Conservation (phyloP, 2,329 filamentous ascomycete genomes). For the Diaporthe sp. region DNA sequence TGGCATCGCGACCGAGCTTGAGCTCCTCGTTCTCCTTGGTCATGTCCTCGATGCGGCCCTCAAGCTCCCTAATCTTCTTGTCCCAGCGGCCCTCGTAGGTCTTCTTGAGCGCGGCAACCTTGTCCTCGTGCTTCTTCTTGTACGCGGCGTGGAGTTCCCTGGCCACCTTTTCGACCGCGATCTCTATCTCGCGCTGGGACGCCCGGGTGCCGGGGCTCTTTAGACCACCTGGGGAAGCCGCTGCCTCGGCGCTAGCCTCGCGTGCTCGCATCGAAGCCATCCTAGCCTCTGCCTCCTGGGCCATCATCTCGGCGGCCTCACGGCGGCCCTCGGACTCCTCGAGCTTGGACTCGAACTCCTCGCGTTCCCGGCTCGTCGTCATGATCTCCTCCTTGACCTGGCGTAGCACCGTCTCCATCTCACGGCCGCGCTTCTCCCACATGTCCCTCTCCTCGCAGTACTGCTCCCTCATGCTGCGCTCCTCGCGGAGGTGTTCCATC, state of each 20-base stretch:
- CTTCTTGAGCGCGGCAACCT: conserved; percentile 90
- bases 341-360: conserved; percentile 81
- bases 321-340: conserved; percentile 83
- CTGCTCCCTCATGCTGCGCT: conserved; percentile 78
- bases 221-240: conserved; percentile 55
- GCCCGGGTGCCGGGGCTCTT: conserved; percentile 50
- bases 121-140: conserved; percentile 97
- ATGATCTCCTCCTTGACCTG: conserved; percentile 87
- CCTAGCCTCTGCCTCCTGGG: conserved; percentile 81
- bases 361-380: conserved; percentile 82
- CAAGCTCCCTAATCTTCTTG: conserved; percentile 86
- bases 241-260: conserved; percentile 59
- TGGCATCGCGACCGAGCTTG: conserved; percentile 74
- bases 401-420: conserved; percentile 86
- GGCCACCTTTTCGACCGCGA: conserved; percentile 91
- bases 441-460: conserved; percentile 81
- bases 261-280: conserved; percentile 80
- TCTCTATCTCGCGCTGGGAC: conserved; percentile 78
- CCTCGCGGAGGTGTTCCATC: conserved; percentile 86
- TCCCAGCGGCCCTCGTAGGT: conserved; percentile 90
- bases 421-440: conserved; percentile 87
- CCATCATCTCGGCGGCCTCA: conserved; percentile 81
- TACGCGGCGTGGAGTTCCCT: conserved; percentile 93
- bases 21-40: conserved; percentile 82
- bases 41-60: conserved; percentile 78